Percentiles rank a stretch among this genome's conserved stretches.
Conservation (phyloP, 768 basidiomycete species). For the Rhodocollybia butyracea region DNA sequence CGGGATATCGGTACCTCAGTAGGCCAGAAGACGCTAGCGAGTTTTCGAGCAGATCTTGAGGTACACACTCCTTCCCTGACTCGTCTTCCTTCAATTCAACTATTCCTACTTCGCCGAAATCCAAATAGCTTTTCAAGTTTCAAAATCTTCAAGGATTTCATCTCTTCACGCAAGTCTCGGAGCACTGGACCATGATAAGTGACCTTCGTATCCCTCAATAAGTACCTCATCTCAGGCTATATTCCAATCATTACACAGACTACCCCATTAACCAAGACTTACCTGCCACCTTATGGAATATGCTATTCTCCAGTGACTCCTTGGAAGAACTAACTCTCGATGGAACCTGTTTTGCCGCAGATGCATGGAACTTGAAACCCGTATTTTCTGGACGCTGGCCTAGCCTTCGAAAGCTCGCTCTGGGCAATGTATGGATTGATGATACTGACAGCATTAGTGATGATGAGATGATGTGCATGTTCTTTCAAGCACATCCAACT, state of each 20-base stretch:
- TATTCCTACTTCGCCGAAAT: neutral
- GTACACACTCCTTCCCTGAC: constrained; percentile 5
- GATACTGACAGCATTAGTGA: constrained; percentile 2
- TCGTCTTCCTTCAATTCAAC: too few relatives aligned
- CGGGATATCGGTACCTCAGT: constrained; percentile 14
- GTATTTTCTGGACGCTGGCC: constrained; percentile 15
- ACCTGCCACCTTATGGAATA: constrained; percentile 16
- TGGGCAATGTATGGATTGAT: constrained; percentile 11
- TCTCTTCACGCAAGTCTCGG: constrained; percentile 4
- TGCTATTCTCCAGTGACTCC: constrained; percentile 15
- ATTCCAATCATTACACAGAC: too few relatives aligned
- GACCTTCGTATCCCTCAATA: neutral
- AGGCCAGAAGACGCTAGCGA: constrained; percentile 13
- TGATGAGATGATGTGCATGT: constrained; percentile 7
- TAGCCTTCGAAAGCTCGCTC: constrained; percentile 10
- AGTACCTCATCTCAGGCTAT: neutral
- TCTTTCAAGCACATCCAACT: constrained; percentile 14
- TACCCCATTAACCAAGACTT: constrained; percentile 9
- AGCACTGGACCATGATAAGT: neutral
- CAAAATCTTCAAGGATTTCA: constrained; percentile 14
- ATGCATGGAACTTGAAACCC: constrained; percentile 13
- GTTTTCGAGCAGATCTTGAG: constrained; percentile 10
- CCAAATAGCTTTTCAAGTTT: constrained; percentile 15
- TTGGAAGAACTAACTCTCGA: constrained; percentile 15
- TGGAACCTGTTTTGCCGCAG: constrained; percentile 12